Base-by-base conservation (phyloP, 192 early-diverging fungal genomes). In the Diversispora eburnea region DNA sequence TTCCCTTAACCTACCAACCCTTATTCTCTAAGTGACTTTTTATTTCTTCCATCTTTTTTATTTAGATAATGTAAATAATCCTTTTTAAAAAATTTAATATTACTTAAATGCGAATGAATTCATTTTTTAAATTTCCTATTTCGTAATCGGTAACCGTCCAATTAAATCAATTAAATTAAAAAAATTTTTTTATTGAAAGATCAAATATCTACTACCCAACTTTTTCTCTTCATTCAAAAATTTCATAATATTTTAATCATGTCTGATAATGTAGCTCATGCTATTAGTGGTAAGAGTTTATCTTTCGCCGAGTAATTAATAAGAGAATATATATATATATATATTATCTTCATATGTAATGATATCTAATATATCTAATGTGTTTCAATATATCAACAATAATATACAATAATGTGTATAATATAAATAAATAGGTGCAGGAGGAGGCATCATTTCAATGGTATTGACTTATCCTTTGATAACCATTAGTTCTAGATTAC, bases 401-500 rank as follows among this genome's bases (percentile, higher is more conserved):
- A n/a, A n/a, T n/a, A n/a, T n/a, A n/a, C n/a, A n/a, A n/a, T n/a
- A n/a, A n/a, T n/a, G 25, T 33, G 25, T 33, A 33, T 33, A 33
- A 33, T 33, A 33, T 33, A 33, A 33, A 33, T 33, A 33, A 13
- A 70, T 69, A 90, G 87, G 91, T 77, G 93, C 92, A 72, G 93
- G 90, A 70, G 93, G 93, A 74, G 93, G 92, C 76, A 92, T 95
- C 77, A 86, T 91, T 82, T 89, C 91, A 67, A 98, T 98, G 96
- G 88, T 88, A 15, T 84, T 95, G 76, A 98, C 97, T 10, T 99
- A 98, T 82, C 95, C 95, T 73, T 80, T 90, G 76, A 89, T 88
- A 62, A 90, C 88, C 51, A 85, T 91, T 80, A 94, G 88, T 79
- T 91, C 88, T 73, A 88, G 91, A 69, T 85, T 92, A 20, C 92